These are phyloP conservation scores for Nelumbo lutea DNA, from an alignment of 164 flowering plant species.

Conservation along the genomic window DNA sequence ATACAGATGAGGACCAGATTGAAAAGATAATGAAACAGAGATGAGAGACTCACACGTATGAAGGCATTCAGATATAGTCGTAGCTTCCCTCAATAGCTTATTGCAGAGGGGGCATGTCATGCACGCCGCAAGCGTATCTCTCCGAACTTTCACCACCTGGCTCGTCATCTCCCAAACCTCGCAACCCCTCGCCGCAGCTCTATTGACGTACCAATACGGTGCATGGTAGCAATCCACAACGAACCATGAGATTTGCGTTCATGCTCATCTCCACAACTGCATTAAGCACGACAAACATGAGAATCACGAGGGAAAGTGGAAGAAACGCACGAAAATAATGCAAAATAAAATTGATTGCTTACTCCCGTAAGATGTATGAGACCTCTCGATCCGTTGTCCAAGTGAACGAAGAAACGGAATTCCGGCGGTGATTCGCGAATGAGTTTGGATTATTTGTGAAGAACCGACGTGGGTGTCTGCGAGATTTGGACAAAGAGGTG, in stretches of 20 bases:
- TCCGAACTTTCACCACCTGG: conserved; percentile 65
- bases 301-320: conserved; percentile 1
- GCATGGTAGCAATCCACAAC: conserved; percentile 35
- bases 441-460: conserved; percentile 19
- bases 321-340: not conserved
- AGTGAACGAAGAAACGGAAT: not conserved
- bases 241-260: conserved; percentile 29
- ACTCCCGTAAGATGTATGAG: not conserved
- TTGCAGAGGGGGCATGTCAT: conserved; percentile 89
- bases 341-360: not conserved
- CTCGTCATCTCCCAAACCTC: conserved; percentile 36
- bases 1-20: not conserved
- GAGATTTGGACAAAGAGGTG: conserved; percentile 16
- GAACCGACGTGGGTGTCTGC: conserved; percentile 30
- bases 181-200: conserved; percentile 8
- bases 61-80: conserved; percentile 86
- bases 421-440: conserved; percentile 13
- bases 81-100: conserved; percentile 71
- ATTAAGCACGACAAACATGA: conserved; percentile 21
- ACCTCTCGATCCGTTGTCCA: conserved; percentile 17
- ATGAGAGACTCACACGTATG: conserved; percentile 71
- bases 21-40: not conserved
- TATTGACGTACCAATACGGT: conserved; percentile 23
- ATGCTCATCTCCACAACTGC: conserved; percentile 20
- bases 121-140: conserved; percentile 68